phyloP scores from a whole-genome alignment of 2,329 filamentous ascomycete species.

The Neonectria punicea region DNA sequence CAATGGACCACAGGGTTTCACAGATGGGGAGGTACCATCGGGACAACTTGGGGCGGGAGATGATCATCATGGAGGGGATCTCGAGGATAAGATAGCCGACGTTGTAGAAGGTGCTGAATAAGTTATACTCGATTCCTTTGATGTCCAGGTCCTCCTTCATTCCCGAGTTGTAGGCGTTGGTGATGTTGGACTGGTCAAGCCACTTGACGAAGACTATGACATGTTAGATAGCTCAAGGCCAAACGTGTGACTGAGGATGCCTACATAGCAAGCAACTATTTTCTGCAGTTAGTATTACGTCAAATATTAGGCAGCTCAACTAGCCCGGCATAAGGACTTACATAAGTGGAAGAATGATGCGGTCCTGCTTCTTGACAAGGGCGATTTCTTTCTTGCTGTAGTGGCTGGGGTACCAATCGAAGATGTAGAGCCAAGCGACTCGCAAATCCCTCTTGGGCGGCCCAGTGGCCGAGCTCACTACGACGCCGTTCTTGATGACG shows the following conservation, averaged over 20 bases:
- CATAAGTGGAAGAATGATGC: slow-evolving; percentile 45
- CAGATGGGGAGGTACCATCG: slow-evolving; percentile 22
- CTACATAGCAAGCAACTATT: slow-evolving; percentile 29
- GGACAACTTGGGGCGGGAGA: slow-evolving; percentile 35
- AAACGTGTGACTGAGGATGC: neutral
- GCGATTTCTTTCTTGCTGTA: slow-evolving; percentile 44
- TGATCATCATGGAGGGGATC: slow-evolving; percentile 41
- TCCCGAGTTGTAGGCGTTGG: slow-evolving; percentile 52
- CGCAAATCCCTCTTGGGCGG: slow-evolving; percentile 33
- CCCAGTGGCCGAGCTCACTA: slow-evolving; percentile 40
- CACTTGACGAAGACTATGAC: slow-evolving; percentile 45
- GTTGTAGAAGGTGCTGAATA: slow-evolving; percentile 44
- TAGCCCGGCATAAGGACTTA: slow-evolving; percentile 13
- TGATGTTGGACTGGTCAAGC: slow-evolving; percentile 47
- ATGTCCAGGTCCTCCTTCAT: slow-evolving; percentile 52
- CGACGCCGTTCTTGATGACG: slow-evolving; percentile 34
- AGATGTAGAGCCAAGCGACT: slow-evolving; percentile 43
- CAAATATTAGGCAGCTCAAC: neutral
- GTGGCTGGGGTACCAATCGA: slow-evolving; percentile 48
- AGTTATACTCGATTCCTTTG: slow-evolving; percentile 46
- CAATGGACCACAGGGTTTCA: slow-evolving; percentile 29
- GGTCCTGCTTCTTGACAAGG: slow-evolving; percentile 44
- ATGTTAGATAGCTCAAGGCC: neutral
- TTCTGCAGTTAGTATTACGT: neutral
- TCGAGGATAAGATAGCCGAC: slow-evolving; percentile 41